Base-by-base conservation (phyloP, 129 eudicot species). In the Ambrosia trifida region DNA sequence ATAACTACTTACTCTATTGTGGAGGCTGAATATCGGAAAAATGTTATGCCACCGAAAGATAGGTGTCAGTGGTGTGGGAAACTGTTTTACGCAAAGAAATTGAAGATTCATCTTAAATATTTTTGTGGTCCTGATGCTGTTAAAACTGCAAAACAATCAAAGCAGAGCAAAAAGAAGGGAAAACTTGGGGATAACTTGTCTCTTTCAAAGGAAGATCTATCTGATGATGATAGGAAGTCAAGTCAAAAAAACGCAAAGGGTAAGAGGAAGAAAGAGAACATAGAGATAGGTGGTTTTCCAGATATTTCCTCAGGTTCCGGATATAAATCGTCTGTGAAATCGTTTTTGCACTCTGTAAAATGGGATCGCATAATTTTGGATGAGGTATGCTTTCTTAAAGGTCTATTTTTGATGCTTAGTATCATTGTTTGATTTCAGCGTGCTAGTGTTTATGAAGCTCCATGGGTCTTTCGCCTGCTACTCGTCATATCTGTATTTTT, bases 361-460 rank as follows among this genome's bases (percentile, higher is more conserved):
- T 91, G 97, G 97, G 75, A 79, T 52, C 94, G 97, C 19, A 66
- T 93, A 28, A 82, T 93, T 64, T 76, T 93, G 87, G 98, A 93
- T 74, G 98, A 93, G 95, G 98, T 87, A 63, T 65, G 77, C 24
- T 50, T 49, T 70, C 24, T 50, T 58, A 35, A 28, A 38, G 35
- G 63, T 70, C 44, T 60, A 36, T 62, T 18, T 64, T 24, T 75
- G 20, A 52, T 40, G 33, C 47, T 53, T 16, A 45, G 31, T 9
- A 18, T 16, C 28, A 6, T 16, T 35, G 28, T 47, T 14, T 38
- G 12, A 18, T 71, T 40, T 14, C 31, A 53, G 20, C 11, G 24
- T 45, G 67, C 52, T 43, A 71, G 57, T 54, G 2, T 71, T 28
- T 53, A 41, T 70, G 47, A 68, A 24, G 13, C 43, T 43, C 63